Evolutionary conservation across 1,284 basidiomycete species (phyloP).

Genomic region (Apiotrichum siamense): DNA sequence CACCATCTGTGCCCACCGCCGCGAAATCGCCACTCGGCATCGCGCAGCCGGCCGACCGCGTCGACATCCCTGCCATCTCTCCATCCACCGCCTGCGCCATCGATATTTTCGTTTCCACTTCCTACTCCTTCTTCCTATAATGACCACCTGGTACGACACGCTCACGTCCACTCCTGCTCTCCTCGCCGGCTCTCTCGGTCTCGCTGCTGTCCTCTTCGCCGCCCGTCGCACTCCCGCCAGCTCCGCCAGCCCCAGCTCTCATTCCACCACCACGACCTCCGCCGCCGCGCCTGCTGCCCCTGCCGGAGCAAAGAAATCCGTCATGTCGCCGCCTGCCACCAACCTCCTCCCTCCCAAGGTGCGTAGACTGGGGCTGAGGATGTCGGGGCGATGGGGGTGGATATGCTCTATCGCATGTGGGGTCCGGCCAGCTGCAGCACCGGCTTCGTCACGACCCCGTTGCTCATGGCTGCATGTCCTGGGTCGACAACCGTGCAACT

Average conservation of each 20-base stretch:
- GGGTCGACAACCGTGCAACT: too few relatives aligned
- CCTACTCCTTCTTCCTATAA: not conserved
- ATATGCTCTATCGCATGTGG: not conserved
- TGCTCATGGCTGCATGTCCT: too few relatives aligned
- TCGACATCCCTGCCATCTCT: not conserved
- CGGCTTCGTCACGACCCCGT: too few relatives aligned
- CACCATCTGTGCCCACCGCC: too few relatives aligned
- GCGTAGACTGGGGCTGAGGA: not conserved
- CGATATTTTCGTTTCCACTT: too few relatives aligned
- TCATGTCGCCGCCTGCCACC: conserved; percentile 46
- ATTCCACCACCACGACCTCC: too few relatives aligned
- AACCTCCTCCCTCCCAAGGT: conserved; percentile 44
- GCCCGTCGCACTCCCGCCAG: too few relatives aligned
- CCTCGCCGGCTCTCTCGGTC: conserved; percentile 30
- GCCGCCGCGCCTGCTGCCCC: not conserved
- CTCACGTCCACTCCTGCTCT: conserved; percentile 32
- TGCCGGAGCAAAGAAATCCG: conserved; percentile 8
- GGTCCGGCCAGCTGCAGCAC: too few relatives aligned
- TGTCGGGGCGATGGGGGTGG: not conserved
- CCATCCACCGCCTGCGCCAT: not conserved
- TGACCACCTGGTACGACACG: conserved; percentile 32
- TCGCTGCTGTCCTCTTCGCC: conserved; percentile 19
- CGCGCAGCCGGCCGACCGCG: too few relatives aligned
- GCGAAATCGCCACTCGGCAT: too few relatives aligned
- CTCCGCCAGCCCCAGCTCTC: not conserved